A percentile compares a stretch with the other conserved stretches of the same genome.
These are phyloP conservation scores for Cercospora sesami DNA, from an alignment of 2,329 filamentous ascomycete genomes.

Conservation along the genomic window DNA sequence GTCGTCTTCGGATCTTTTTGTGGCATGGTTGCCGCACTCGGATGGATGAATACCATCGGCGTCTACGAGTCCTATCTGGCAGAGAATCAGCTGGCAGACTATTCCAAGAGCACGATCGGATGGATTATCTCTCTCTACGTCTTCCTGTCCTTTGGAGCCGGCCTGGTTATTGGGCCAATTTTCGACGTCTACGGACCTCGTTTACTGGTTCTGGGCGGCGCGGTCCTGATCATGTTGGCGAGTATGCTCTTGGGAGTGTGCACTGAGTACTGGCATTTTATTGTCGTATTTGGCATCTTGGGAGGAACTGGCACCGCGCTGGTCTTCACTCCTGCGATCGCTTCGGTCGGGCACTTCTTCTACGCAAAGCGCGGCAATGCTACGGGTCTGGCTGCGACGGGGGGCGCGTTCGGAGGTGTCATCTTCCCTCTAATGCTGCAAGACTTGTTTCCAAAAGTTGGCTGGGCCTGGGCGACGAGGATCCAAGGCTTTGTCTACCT, in stretches of 20 bases:
- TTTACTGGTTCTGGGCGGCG: constrained; percentile 68
- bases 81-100: constrained; percentile 27
- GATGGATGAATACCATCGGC: constrained; percentile 34
- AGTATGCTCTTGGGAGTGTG: constrained; percentile 71
- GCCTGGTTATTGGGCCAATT: constrained; percentile 32
- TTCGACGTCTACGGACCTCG: constrained; percentile 34
- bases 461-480: constrained; percentile 49
- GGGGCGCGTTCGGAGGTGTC: constrained; percentile 51
- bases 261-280: constrained; percentile 33
- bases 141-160: constrained; percentile 34
- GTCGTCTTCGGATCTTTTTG: constrained; percentile 75
- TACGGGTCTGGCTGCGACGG: constrained; percentile 76
- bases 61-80: constrained; percentile 42
- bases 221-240: constrained; percentile 59
- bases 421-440: constrained; percentile 50
- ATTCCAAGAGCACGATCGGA: constrained; percentile 29
- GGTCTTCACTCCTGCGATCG: constrained; percentile 78
- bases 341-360: constrained; percentile 81
- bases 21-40: constrained; percentile 53
- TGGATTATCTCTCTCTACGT: constrained; percentile 35
- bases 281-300: constrained; percentile 70
- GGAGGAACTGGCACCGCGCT: constrained; percentile 71
- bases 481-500: constrained; percentile 48
- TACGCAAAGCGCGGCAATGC: constrained; percentile 69
- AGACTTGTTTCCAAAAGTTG: constrained; percentile 41